Base-by-base conservation (phyloP, 2,329 filamentous ascomycete genomes). In the Domatiomyces globalis region DNA sequence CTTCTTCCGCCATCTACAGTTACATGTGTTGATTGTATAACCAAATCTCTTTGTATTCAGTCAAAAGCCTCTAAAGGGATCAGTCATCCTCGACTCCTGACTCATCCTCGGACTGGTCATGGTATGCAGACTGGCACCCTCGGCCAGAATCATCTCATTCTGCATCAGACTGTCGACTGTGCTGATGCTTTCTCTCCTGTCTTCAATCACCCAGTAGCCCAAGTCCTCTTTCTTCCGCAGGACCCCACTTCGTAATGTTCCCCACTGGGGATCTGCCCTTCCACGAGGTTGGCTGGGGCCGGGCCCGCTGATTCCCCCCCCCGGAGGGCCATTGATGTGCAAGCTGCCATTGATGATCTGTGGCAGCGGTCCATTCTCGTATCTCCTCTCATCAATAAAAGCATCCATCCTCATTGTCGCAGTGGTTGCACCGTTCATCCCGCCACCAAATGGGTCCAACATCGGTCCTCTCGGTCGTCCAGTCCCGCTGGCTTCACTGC, bases 381-480 rank as follows among this genome's bases (percentile, higher is more conserved):
- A 39, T 53, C 52, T 36, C 20, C 20, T 29, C 22, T 67, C 63
- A 57, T 81, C 78, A 59, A 98, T 94, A 66, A 96, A 98, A 0
- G 92, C 92, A 67, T 96, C 90, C 90, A 98, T 96, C 25, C 92
- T 81, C 46, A 96, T 81, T 1, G 89, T 96, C 17, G 51, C 51
- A 2, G 51, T 56, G 50, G 43, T 66, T 65, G 50, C 33, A 52
- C 20, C 17, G 54, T 51, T 15, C 49, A 50, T 36, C 83, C 1
- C 85, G 85, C 60, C 94, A 88, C 63, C 92, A 92, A 70, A 92
- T 89, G 65, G 78, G 77, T 52, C 67, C 67, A 49, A 63, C 62
- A 5, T 25, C 18, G 15, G 44, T 33, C 22, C 15, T 36, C 43
- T 2, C 71, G 42, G 73, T 76, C 3, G 75, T 72, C 54, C 57